phyloP scores from a whole-genome alignment of 2,329 filamentous ascomycete genomes.

The Paradendryphiella salina region DNA sequence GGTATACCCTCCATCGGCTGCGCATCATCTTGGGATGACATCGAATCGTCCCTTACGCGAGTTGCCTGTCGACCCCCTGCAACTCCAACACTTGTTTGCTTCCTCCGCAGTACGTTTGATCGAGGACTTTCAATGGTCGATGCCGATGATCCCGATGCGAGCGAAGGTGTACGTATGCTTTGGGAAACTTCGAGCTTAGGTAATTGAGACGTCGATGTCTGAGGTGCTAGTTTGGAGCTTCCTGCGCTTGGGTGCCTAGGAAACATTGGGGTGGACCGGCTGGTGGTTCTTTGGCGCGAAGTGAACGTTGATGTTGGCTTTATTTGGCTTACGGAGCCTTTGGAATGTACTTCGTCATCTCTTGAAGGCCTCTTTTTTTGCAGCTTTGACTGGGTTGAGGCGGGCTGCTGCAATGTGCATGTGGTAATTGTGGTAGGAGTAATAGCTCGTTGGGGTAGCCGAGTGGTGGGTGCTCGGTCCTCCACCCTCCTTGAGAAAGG shows the following conservation, averaged over 20 bases:
- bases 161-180: conserved; percentile 51
- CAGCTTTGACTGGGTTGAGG: conserved; percentile 37
- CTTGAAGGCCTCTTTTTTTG: conserved; percentile 42
- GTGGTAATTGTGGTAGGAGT: conserved; percentile 41
- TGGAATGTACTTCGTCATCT: conserved; percentile 36
- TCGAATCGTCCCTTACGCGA: conserved; percentile 38
- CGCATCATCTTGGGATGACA: conserved; percentile 42
- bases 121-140: conserved; percentile 53
- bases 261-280: conserved; percentile 28
- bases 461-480: conserved; percentile 38
- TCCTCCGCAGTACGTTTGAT: conserved; percentile 50
- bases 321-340: conserved; percentile 25
- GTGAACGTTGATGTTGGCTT: conserved; percentile 23
- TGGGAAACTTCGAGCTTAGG: conserved; percentile 43
- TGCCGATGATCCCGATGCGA: conserved; percentile 53
- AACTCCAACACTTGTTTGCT: conserved; percentile 50
- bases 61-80: conserved; percentile 35
- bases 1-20: conserved; percentile 32
- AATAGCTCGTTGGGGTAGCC: conserved; percentile 44
- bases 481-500: conserved; percentile 41
- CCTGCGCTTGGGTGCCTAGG: conserved; percentile 21
- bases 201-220: conserved; percentile 37
- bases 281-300: conserved; percentile 29
- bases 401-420: conserved; percentile 32
- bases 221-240: conserved; percentile 29